Conservation (phyloP, 768 basidiomycete species). For the Suillus occidentalis region DNA sequence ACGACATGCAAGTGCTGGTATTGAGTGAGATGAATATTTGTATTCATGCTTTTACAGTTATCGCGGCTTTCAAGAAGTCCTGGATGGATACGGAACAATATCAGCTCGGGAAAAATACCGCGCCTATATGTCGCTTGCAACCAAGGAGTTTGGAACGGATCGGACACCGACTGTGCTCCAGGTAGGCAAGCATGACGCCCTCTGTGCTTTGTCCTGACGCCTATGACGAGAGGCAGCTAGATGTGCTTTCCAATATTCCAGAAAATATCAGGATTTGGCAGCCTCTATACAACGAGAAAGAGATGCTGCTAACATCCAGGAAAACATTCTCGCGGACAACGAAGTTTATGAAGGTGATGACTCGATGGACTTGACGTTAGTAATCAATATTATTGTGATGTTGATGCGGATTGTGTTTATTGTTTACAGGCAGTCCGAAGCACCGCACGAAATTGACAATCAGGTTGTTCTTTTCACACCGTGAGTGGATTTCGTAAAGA, state of each 20-base stretch:
- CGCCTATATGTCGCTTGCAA: constrained; percentile 3
- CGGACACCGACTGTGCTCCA: neutral
- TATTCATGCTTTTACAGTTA: neutral
- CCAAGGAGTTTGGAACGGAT: neutral
- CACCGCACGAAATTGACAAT: neutral
- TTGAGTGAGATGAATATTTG: neutral
- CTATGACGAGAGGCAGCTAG: neutral
- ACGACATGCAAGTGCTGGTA: neutral
- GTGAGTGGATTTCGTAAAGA: neutral
- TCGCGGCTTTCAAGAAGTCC: neutral
- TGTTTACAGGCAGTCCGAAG: neutral
- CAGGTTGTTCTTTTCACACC: neutral
- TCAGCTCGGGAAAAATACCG: neutral
- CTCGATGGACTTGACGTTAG: neutral
- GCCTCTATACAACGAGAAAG: neutral
- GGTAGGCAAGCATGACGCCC: neutral
- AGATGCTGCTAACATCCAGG: neutral
- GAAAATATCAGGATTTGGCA: neutral
- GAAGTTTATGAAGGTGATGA: neutral
- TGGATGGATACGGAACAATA: neutral
- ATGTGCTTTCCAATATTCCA: neutral
- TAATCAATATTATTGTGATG: neutral
- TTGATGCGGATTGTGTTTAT: neutral
- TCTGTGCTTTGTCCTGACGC: neutral
- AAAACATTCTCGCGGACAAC: neutral